Evolutionary conservation across 345 rosid species (phyloP), one percentile per base, ranked within the genome.

Genomic region (Citrus medica): DNA sequence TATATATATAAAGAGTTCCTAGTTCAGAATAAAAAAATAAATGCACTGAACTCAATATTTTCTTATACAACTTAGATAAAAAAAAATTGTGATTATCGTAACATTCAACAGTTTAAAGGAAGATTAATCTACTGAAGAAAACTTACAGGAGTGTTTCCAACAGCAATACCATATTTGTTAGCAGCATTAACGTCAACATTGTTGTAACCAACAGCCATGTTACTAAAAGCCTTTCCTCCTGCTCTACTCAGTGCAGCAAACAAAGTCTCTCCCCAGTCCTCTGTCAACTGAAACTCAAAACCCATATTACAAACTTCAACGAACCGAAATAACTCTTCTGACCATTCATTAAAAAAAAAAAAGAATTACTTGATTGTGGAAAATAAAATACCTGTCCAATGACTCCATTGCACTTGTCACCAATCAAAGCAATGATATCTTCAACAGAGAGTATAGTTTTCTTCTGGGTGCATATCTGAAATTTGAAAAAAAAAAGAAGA

Each of bases 121-220:
- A 53, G 58, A 53, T 53, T 53, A 4, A 5, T 19, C 6, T 19
- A 4, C 19, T 19, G 22, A 21, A 37, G 4, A 9, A 42, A 75
- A 84, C 92, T 84, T 89, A 96, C 97, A 56, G 97, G 99, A 83
- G 97, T 96, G 78, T 96, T 96, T 63, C 99, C 99, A 65, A 96
- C 97, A 56, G 98, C 95, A 82, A 96, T 88, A 32, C 95, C 92
- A 71, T 96, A 89, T 90, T 96, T 96, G 79, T 84, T 96, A 61
- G 99, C 99, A 19, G 97, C 98, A 83, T 84, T 92, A 40, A 96
- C 97, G 83, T 96, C 95, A 19, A 96, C 99, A 83, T 96, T 96
- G 89, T 96, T 92, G 79, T 93, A 96, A 27, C 99, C 99, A 61
- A 96, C 98, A 73, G 99, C 98, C 99, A 96, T 96, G 92, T 96